Base-by-base conservation (phyloP, 164 flowering plant species). In the Taxillus chinensis region DNA sequence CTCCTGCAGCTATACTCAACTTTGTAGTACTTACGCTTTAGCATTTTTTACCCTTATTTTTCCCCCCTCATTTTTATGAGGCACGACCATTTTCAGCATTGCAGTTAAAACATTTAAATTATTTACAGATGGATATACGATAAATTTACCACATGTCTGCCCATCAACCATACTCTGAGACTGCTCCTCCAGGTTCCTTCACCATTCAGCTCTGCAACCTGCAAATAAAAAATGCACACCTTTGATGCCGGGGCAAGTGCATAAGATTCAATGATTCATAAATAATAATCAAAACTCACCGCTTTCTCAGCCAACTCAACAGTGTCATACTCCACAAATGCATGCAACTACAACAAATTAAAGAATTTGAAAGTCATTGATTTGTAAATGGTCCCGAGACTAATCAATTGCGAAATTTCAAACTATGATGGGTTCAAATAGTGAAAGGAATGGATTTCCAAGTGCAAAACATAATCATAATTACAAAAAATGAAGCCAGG, bases 281-380 rank as follows among this genome's bases (percentile, higher is more conserved):
- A 27, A 27, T 27, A 27, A 27, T 27, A 27, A 27, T 27, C 37
- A 61, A 6, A 15, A 73, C 96, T 76, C 71, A 93, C 99, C 41
- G 99, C 99, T 77, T 90, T 90, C 82, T 93, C 97, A 45, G 99
- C 96, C 42, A 80, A 77, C 67, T 89, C 99, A 72, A 78, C 76
- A 3, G 87, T 73, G 62, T 86, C 95, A 75, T 88, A 93, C 65
- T 90, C 99, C 82, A 93, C 99, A 81, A 90, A 93, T 14, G 96
- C 96, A 73, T 93, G 97, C 83, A 89, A 73, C 99, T 93, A 62
- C 71, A 82, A 4, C 64, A 8, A 50, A 80, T 3, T 63, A 8
- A 50, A 69, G 63, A 68, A 12, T 54, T 7, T 10, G 27, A 15
- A 14, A 14, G 4, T 51, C 3, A n/a, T 5, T 5, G 15, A 3